Percentiles rank a stretch among this genome's conserved stretches.
Conservation (phyloP, 352 stramenopile genomes). For the Pythium folliculosum region DNA sequence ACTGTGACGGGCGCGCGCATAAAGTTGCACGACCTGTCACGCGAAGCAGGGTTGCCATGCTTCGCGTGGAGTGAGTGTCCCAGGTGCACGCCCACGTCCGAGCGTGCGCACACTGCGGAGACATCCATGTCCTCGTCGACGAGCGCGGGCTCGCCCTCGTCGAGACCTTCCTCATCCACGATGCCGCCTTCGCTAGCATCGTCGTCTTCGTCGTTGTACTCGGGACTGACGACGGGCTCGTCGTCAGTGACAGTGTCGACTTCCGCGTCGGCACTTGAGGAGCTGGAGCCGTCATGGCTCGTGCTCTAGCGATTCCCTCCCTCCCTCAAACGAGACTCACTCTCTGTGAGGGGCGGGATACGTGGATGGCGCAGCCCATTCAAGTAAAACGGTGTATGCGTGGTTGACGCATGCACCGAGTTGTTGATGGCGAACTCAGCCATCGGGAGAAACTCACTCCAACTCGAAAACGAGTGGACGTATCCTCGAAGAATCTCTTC, state of each 20-base stretch:
- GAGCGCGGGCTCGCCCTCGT: neutral
- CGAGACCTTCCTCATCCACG: neutral
- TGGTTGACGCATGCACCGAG: conserved; percentile 28
- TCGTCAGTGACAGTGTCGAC: neutral
- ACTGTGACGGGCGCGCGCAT: neutral
- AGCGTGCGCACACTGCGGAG: neutral
- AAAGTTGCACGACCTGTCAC: neutral
- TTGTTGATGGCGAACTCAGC: conserved; percentile 39
- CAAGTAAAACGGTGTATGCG: conserved; percentile 27
- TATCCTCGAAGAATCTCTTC: conserved; percentile 25
- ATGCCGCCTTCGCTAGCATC: conserved; percentile 2
- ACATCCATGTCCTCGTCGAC: neutral
- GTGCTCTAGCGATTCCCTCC: conserved; percentile 6
- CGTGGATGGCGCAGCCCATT: conserved; percentile 20
- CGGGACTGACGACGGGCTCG: conserved; percentile 1
- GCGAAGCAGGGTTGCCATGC: neutral
- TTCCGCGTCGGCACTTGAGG: conserved; percentile 1
- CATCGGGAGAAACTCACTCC: conserved; percentile 19
- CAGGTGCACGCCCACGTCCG: neutral
- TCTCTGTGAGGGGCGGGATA: conserved; percentile 12
- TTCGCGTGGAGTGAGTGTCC: neutral
- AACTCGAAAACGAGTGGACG: conserved; percentile 15
- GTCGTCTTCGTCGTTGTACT: conserved; percentile 2
- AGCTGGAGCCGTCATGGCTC: neutral
- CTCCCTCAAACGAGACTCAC: conserved; percentile 7